Base-by-base conservation (phyloP, 1,284 basidiomycete species). In the Stereum hirsutum region DNA sequence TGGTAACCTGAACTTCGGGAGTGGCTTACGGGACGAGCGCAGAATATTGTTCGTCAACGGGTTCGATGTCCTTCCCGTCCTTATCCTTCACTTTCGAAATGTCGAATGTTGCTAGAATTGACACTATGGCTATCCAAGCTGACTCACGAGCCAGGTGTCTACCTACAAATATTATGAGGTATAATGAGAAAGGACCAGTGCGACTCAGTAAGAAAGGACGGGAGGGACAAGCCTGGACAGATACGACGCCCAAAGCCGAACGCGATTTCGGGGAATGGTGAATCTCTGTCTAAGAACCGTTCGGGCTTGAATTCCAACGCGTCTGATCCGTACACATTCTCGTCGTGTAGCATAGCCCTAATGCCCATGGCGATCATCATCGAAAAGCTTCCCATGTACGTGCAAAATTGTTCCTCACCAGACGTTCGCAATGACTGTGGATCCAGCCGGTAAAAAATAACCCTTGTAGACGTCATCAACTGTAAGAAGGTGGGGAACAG, bases 151-250 rank as follows among this genome's bases (percentile, higher is more conserved):
- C 61, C 24, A 63, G 46, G 45, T 46, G 53, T 1, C 53, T 48
- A 1, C 62, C 62, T 15, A 59, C 58, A 40, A 59, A 62, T 28
- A 54, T 49, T n/a, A n/a, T n/a, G n/a, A n/a, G n/a, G n/a, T n/a
- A n/a, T n/a, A n/a, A n/a, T n/a, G n/a, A n/a, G n/a, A n/a, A n/a
- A n/a, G n/a, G n/a, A n/a, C n/a, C n/a, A n/a, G n/a, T n/a, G n/a
- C n/a, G n/a, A n/a, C n/a, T n/a, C n/a, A n/a, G n/a, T n/a, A n/a
- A n/a, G n/a, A n/a, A n/a, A n/a, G n/a, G n/a, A n/a, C n/a, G n/a
- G n/a, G n/a, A 46, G 26, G 24, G 30, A 17, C 15, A 19, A 21
- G 24, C 43, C 43, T n/a, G 43, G 43, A 15, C 43, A 45, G 7
- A 28, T 12, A n/a, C 60, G 42, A 6, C 49, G 44, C n/a, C 54